Conservation (phyloP, 371 early-diverging fungal genomes). For the Rhizopus microsporus region DNA sequence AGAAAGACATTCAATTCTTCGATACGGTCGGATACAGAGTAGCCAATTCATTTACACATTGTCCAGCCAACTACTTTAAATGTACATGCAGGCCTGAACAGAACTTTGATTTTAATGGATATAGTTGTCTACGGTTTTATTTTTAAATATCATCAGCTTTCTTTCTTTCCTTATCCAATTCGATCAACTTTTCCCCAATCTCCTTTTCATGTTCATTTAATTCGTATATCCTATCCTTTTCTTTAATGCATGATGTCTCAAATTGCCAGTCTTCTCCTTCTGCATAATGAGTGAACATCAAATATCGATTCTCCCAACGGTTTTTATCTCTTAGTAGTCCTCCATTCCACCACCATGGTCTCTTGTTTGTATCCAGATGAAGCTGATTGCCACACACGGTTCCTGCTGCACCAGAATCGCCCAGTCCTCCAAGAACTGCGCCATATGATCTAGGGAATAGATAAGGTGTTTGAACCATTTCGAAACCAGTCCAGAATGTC, state of each 20-base stretch:
- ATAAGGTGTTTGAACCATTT: conserved; percentile 60
- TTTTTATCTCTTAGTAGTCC: conserved; percentile 53
- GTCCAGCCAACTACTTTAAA: conserved; percentile 32
- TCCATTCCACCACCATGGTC: conserved; percentile 57
- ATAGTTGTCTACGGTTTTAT: conserved; percentile 42
- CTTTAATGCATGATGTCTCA: conserved; percentile 31
- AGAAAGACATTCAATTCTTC: conserved; percentile 48
- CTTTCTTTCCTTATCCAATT: conserved; percentile 21
- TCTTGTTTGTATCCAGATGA: conserved; percentile 35
- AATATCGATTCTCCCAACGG: conserved; percentile 32
- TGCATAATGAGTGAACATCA: conserved; percentile 36
- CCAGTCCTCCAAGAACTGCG: conserved; percentile 57
- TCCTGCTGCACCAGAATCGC: conserved; percentile 39
- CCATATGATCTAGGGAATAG: conserved; percentile 54
- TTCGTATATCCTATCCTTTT: conserved; percentile 28
- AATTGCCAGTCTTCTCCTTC: conserved; percentile 37
- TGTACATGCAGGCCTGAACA: conserved; percentile 42
- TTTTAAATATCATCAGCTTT: conserved; percentile 11
- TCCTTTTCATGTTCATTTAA: conserved; percentile 13
- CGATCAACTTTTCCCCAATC: conserved; percentile 14
- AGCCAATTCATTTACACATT: conserved; percentile 40
- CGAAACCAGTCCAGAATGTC: conserved; percentile 64
- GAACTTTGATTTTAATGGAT: conserved; percentile 45
- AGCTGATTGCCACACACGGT: conserved; percentile 60
- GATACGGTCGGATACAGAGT: conserved; percentile 47